Percentiles rank a stretch among this genome's conserved stretches.
These are phyloP conservation scores for Alternaria sp. DNA, from an alignment of 2,329 filamentous ascomycete genomes.

Conservation along the genomic window DNA sequence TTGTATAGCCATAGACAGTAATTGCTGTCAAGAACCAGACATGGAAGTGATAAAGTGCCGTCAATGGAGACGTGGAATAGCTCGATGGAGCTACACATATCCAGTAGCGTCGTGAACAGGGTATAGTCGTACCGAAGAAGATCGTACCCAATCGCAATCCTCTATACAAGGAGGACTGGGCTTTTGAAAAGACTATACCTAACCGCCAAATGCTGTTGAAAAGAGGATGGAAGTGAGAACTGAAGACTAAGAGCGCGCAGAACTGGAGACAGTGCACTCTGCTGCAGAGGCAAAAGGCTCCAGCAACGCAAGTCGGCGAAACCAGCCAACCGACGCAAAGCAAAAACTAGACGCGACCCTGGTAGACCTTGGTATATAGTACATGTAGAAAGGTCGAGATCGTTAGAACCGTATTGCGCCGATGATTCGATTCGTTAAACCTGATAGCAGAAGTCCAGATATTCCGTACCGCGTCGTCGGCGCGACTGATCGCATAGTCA, in stretches of 20 bases:
- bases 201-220: slow-evolving; percentile 14
- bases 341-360: slow-evolving; percentile 31
- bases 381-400: slow-evolving; percentile 44
- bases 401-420: slow-evolving; percentile 44
- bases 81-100: slow-evolving; percentile 13
- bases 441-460: slow-evolving; percentile 39
- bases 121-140: slow-evolving; percentile 15
- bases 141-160: slow-evolving; percentile 19
- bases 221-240: slow-evolving; percentile 9
- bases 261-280: slow-evolving; percentile 14
- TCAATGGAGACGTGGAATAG: slow-evolving; percentile 5
- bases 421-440: slow-evolving; percentile 42
- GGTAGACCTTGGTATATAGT: slow-evolving; percentile 47
- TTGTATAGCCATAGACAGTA: background rate
- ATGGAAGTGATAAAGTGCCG: background rate
- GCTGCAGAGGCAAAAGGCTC: slow-evolving; percentile 12
- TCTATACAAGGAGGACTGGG: slow-evolving; percentile 26
- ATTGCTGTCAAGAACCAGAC: slow-evolving; percentile 1
- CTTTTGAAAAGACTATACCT: slow-evolving; percentile 27
- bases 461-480: slow-evolving; percentile 46
- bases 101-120: slow-evolving; percentile 16
- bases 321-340: slow-evolving; percentile 36
- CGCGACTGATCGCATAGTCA: slow-evolving; percentile 38
- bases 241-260: slow-evolving; percentile 9
- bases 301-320: slow-evolving; percentile 29